phyloP scores from a whole-genome alignment of 106 monocot species.

The Dioscorea dumetorum region DNA sequence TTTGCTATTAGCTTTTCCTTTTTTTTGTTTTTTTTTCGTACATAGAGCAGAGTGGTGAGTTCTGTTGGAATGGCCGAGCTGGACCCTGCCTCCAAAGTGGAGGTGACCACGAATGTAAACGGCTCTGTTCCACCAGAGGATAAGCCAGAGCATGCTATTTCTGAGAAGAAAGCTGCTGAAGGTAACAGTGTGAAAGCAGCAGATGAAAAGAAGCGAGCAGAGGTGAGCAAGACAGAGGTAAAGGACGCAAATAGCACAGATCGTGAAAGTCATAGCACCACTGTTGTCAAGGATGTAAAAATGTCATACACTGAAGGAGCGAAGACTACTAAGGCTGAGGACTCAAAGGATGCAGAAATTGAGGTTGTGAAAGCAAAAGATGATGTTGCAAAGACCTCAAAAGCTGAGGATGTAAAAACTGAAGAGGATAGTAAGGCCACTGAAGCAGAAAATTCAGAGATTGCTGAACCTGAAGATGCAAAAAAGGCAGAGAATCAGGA shows the following conservation, averaged over 20 bases:
- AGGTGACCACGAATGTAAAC: not conserved
- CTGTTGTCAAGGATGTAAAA: slow-evolving; percentile 1
- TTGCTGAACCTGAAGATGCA: slow-evolving; percentile 5
- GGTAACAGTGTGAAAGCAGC: not conserved
- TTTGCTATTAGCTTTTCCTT: too few relatives aligned
- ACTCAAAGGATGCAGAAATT: not conserved
- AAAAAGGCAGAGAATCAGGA: slow-evolving; percentile 1
- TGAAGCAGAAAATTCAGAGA: not conserved
- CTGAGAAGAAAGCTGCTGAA: slow-evolving; percentile 4
- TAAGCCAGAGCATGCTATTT: not conserved
- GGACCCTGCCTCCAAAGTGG: slow-evolving; percentile 7
- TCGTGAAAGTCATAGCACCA: too few relatives aligned
- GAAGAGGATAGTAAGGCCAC: not conserved
- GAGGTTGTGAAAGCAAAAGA: slow-evolving; percentile 9
- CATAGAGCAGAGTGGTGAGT: too few relatives aligned
- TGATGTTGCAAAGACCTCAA: not conserved
- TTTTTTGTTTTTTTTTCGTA: too few relatives aligned
- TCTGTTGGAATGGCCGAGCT: slow-evolving; percentile 11
- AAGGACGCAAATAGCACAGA: not conserved
- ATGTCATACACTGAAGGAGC: not conserved
- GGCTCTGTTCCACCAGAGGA: slow-evolving; percentile 9
- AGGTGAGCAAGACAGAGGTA: not conserved
- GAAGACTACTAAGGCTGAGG: not conserved
- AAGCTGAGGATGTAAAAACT: slow-evolving; percentile 5
- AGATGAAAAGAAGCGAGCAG: not conserved